A percentile compares a stretch with the other conserved stretches of the same genome.
These are phyloP conservation scores for Ceratobasidium theobromae DNA, from an alignment of 1,284 basidiomycete genomes.

Conservation along the genomic window DNA sequence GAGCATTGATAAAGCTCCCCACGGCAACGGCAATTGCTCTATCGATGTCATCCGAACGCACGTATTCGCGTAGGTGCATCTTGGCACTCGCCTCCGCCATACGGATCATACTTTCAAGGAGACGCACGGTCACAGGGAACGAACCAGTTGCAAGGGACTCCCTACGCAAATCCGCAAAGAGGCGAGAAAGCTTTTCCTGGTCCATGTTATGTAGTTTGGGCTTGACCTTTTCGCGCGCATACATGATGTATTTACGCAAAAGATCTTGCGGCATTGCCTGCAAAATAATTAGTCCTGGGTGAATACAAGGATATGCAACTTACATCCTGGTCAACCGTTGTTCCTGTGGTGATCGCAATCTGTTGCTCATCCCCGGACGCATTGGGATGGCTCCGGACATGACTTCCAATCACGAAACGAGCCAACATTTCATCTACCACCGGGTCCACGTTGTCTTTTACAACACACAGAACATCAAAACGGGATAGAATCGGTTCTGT, in stretches of 20 bases:
- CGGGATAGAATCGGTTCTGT: constrained; percentile 99
- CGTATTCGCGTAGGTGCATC: constrained; percentile 97
- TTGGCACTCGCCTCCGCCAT: constrained; percentile 99
- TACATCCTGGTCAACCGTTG: constrained; percentile 89
- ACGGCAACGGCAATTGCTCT: constrained; percentile 95
- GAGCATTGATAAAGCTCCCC: constrained; percentile 91
- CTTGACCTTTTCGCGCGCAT: constrained; percentile 87
- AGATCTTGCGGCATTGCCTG: constrained; percentile 96
- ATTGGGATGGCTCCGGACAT: constrained; percentile 91
- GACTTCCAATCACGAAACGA: constrained; percentile 95
- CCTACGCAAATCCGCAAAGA: constrained; percentile 95
- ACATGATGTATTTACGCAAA: constrained; percentile 99
- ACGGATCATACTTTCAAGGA: constrained; percentile 98
- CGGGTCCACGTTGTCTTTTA: constrained; percentile 96
- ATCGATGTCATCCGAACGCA: constrained; percentile 95
- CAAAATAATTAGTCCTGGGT: background rate
- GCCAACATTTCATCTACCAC: constrained; percentile 96
- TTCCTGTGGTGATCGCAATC: constrained; percentile 58
- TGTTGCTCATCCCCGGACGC: constrained; percentile 84
- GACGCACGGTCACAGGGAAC: constrained; percentile 97
- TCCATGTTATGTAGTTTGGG: constrained; percentile 95
- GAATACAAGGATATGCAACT: constrained; percentile 41
- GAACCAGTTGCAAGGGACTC: constrained; percentile 97
- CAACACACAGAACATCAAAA: constrained; percentile 97
- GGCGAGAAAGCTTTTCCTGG: constrained; percentile 90